Conservation (phyloP, 805 yeast genomes). For the Candida golubevii region DNA sequence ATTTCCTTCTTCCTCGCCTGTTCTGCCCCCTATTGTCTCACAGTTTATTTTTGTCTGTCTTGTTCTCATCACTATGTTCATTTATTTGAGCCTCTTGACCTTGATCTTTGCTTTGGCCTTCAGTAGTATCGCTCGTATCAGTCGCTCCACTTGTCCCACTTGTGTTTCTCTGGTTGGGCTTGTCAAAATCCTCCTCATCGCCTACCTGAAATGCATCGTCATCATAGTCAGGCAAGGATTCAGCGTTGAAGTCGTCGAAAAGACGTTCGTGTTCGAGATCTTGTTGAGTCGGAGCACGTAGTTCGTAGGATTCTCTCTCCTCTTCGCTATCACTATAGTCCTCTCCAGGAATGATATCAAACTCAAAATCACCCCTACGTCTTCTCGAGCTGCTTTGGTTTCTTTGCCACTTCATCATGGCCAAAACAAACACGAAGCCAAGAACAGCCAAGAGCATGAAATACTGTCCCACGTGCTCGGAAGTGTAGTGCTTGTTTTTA, state of each 20-base stretch:
- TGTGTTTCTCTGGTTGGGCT: not conserved
- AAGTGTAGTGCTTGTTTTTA: conserved; percentile 29
- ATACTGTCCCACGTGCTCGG: conserved; percentile 54
- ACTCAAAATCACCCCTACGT: conserved; percentile 68
- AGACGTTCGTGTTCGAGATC: conserved; percentile 39
- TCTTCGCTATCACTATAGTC: conserved; percentile 43
- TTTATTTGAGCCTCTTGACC: not conserved
- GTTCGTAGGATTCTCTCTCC: conserved; percentile 34
- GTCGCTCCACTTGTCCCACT: not conserved
- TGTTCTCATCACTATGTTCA: not conserved
- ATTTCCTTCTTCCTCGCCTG: no score
- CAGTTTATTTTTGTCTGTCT: not conserved
- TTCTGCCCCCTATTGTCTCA: no score
- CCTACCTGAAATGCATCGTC: conserved; percentile 40
- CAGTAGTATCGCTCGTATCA: not conserved
- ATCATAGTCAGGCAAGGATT: conserved; percentile 33
- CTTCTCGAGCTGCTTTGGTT: conserved; percentile 40
- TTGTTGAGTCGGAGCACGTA: conserved; percentile 20
- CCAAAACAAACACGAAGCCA: conserved; percentile 51
- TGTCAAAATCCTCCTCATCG: conserved; percentile 28
- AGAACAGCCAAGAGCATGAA: conserved; percentile 54
- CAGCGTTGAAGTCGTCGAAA: conserved; percentile 39
- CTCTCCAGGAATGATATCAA: conserved; percentile 72
- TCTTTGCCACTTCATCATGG: conserved; percentile 42
- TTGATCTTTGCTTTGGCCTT: conserved; percentile 2